Base-by-base conservation (phyloP, 2,329 filamentous ascomycete species). In the Geosmithia putterillii region DNA sequence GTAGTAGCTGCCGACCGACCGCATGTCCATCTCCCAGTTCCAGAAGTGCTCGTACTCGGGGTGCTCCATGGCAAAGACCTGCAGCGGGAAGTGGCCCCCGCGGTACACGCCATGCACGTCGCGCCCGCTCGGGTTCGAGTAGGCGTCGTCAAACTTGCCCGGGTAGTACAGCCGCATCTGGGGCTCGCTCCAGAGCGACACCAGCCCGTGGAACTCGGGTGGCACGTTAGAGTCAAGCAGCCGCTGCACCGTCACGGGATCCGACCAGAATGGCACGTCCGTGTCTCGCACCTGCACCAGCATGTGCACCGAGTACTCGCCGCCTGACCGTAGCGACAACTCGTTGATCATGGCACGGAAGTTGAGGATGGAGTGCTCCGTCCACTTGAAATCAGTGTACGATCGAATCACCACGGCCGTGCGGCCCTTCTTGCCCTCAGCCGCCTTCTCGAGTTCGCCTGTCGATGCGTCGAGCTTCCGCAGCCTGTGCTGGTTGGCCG, bases 201-300 rank as follows among this genome's bases (percentile, higher is more conserved):
- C 84, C 59, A 94, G 76, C 47, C 81, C 77, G 56, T 81, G 83
- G 61, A 94, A 94, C 55, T 90, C 85, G 46, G 74, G 68, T 1
- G 85, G 70, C 52, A 83, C 61, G 53, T 81, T 71, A 54, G 74
- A 65, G 56, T 78, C 72, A 55, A 94, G 67, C 53, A 90, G 75
- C 15, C 74, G 70, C 51, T 87, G 74, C 46, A 87, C 86, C 0
- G 79, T 82, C 25, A 74, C 71, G 17, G 83, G 76, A 53, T 92
- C 86, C 1, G 85, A 78, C 83, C 84, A 94, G 51, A 94, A 86
- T 38, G 83, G 84, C 37, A 81, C 65, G 53, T 84, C 77, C 51
- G 83, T 74, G 58, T 94, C 83, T 53, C 86, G 86, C 50, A 94
- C 85, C 51, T 94, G 86, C 35, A 94, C 73, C 32, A 94, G 69